phyloP scores from a whole-genome alignment of 2,329 filamentous ascomycete species.

The Sclerotiophoma versabilis region DNA sequence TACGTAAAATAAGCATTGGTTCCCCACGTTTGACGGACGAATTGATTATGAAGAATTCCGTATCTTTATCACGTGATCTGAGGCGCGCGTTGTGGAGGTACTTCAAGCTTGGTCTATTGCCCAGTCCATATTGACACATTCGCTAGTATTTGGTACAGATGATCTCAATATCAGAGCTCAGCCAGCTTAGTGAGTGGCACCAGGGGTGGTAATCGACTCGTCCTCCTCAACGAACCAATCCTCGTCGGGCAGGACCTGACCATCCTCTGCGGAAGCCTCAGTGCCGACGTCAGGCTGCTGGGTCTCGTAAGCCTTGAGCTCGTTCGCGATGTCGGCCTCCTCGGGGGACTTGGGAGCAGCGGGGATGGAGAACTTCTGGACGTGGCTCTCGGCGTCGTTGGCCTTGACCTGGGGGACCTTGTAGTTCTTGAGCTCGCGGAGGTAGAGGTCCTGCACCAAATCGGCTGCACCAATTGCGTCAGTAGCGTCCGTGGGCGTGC shows the following conservation, averaged over 20 bases:
- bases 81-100: neutral
- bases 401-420: conserved; percentile 85
- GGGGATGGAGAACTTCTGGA: conserved; percentile 84
- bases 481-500: conserved; percentile 31
- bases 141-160: conserved; percentile 46
- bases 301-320: conserved; percentile 91
- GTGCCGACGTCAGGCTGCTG: conserved; percentile 93
- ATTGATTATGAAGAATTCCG: neutral
- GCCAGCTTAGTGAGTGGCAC: conserved; percentile 41
- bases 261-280: conserved; percentile 62
- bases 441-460: conserved; percentile 96
- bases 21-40: neutral
- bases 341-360: conserved; percentile 87
- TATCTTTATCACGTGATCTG: conserved; percentile 31
- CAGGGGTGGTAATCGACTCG: conserved; percentile 54
- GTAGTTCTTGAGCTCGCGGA: conserved; percentile 94
- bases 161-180: conserved; percentile 18
- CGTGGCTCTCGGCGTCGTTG: conserved; percentile 85
- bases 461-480: conserved; percentile 71
- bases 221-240: conserved; percentile 86
- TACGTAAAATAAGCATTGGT: conserved; percentile 8
- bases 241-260: conserved; percentile 67
- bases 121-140: conserved; percentile 44
- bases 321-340: conserved; percentile 89
- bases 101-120: conserved; percentile 29